Conservation (phyloP, 2,329 filamentous ascomycete species). For the Sclerotinia glacialis region DNA sequence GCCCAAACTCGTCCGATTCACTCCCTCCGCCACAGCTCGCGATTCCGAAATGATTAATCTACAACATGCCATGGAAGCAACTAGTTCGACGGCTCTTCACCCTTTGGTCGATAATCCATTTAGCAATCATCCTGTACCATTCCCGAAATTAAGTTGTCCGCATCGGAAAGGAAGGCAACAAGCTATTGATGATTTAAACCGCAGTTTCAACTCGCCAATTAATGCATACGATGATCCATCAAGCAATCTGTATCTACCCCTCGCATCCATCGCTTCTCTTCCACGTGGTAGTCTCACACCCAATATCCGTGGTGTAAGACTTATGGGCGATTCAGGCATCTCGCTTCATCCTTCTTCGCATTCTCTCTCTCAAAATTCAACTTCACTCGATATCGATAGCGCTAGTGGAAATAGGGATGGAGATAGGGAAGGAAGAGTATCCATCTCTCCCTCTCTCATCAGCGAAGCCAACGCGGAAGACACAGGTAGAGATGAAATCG, state of each 20-base stretch:
- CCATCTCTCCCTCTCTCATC: conserved; percentile 2
- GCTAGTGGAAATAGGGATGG: not conserved
- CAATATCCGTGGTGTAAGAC: not conserved
- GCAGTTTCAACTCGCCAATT: not conserved
- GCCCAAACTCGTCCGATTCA: conserved; percentile 17
- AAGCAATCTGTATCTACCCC: conserved; percentile 8
- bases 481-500: not conserved
- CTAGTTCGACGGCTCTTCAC: conserved; percentile 15
- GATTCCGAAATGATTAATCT: conserved; percentile 20
- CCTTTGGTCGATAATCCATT: not conserved
- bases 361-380: not conserved
- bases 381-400: not conserved
- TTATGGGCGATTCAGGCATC: not conserved
- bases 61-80: conserved; percentile 21
- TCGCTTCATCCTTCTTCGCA: not conserved
- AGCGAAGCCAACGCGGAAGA: not conserved
- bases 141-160: not conserved
- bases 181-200: not conserved
- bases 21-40: conserved; percentile 18
- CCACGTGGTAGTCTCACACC: not conserved
- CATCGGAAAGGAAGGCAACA: conserved; percentile 10
- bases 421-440: not conserved
- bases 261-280: not conserved
- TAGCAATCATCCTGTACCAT: not conserved
- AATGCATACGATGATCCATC: not conserved